phyloP scores from a whole-genome alignment of 768 basidiomycete species.

The Ramaria sp. region DNA sequence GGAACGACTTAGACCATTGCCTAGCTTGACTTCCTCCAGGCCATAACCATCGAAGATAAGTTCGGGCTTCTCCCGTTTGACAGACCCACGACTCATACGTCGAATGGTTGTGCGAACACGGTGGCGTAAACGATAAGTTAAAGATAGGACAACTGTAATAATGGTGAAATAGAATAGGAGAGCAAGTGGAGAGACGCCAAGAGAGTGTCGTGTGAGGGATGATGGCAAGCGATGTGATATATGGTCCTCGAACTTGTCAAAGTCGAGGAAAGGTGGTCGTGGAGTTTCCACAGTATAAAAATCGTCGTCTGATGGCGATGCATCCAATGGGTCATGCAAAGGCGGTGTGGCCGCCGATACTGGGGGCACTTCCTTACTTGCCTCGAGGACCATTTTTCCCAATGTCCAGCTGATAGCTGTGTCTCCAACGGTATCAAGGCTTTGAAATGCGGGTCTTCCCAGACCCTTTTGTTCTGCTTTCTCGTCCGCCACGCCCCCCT shows the following conservation, averaged over 20 bases:
- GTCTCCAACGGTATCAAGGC: conserved; percentile 81
- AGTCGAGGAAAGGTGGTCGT: conserved; percentile 47
- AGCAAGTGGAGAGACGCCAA: conserved; percentile 65
- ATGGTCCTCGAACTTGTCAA: conserved; percentile 51
- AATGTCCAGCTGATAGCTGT: conserved; percentile 97
- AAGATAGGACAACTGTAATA: conserved; percentile 29
- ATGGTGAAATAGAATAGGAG: conserved; percentile 43
- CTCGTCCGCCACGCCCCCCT: conserved; percentile 48
- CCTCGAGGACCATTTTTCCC: conserved; percentile 98
- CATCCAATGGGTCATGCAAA: conserved; percentile 61
- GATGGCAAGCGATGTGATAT: conserved; percentile 58
- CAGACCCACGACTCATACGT: conserved; percentile 30
- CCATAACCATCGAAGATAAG: conserved; percentile 8
- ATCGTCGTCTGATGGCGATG: conserved; percentile 37
- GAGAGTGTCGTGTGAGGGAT: conserved; percentile 47
- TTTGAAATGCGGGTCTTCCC: conserved; percentile 79
- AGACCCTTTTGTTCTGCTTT: conserved; percentile 80
- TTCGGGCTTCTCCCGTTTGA: conserved; percentile 19
- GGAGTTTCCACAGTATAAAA: conserved; percentile 48
- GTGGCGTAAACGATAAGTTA: conserved; percentile 49
- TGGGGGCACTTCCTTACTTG: conserved; percentile 71
- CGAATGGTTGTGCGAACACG: conserved; percentile 34
- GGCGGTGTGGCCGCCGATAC: conserved; percentile 37
- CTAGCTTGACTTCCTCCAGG: conserved; percentile 6
- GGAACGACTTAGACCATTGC: neutral